phyloP scores from a whole-genome alignment of 495 filamentous ascomycete genomes.

The Penicillium odoratum region DNA sequence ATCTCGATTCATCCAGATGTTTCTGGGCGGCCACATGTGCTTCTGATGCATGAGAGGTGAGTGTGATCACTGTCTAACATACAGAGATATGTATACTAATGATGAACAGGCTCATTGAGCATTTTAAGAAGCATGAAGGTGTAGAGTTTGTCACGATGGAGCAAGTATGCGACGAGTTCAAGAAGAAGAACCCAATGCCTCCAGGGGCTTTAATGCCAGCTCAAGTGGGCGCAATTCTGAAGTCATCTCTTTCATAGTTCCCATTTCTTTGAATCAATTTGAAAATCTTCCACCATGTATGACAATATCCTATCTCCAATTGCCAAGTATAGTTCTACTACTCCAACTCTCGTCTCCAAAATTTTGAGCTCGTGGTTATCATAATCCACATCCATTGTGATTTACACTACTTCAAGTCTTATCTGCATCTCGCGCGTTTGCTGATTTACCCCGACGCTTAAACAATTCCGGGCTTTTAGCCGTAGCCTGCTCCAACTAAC shows the following conservation, averaged over 20 bases:
- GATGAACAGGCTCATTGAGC: conserved; percentile 57
- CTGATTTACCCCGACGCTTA: conserved; percentile 6
- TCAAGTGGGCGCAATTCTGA: conserved; percentile 4
- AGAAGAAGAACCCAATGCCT: conserved; percentile 32
- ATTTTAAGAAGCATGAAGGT: conserved; percentile 70
- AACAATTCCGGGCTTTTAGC: not conserved
- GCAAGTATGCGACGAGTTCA: conserved; percentile 64
- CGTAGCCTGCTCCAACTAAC: conserved; percentile 11
- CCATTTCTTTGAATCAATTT: not conserved
- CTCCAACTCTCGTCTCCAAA: not conserved
- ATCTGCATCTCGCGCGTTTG: not conserved
- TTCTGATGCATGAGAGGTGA: conserved; percentile 40
- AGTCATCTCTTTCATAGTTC: not conserved
- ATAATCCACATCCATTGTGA: not conserved
- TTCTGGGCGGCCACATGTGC: conserved; percentile 61
- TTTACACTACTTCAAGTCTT: not conserved
- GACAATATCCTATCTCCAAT: not conserved
- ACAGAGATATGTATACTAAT: conserved; percentile 6
- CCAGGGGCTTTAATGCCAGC: conserved; percentile 30
- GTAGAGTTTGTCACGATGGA: conserved; percentile 73
- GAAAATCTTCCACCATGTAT: not conserved
- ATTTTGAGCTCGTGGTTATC: not conserved
- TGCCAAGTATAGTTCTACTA: not conserved
- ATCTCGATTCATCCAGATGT: conserved; percentile 71
- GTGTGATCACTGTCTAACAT: not conserved